Conservation (phyloP, 805 yeast species). For the Lachancea meyersii region DNA sequence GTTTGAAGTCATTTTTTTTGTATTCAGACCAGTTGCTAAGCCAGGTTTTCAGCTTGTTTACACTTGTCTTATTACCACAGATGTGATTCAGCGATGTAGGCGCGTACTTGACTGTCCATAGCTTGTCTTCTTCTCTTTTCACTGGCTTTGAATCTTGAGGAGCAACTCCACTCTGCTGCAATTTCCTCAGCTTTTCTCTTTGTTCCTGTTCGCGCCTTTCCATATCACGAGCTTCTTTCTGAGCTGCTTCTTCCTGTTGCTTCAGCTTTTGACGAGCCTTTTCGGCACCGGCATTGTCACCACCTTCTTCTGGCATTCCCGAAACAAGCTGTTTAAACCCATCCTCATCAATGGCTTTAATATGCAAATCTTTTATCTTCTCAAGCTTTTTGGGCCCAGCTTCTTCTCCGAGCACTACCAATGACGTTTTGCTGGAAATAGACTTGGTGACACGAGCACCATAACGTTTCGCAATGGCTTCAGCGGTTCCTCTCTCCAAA, state of each 20-base stretch:
- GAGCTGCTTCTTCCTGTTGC: constrained; percentile 55
- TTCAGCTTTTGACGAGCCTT: constrained; percentile 64
- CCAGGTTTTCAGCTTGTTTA: constrained; percentile 67
- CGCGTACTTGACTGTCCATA: constrained; percentile 94
- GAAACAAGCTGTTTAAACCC: constrained; percentile 72
- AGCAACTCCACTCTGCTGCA: constrained; percentile 22
- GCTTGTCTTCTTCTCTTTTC: constrained; percentile 43
- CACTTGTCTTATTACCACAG: constrained; percentile 84
- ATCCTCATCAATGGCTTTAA: constrained; percentile 79
- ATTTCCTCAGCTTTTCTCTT: constrained; percentile 30
- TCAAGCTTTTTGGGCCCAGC: constrained; percentile 95
- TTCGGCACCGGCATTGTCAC: constrained; percentile 71
- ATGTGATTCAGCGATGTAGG: constrained; percentile 70
- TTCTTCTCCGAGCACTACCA: constrained; percentile 88
- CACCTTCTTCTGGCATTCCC: constrained; percentile 89
- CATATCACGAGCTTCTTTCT: constrained; percentile 46
- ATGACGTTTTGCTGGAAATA: constrained; percentile 75
- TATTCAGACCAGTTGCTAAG: constrained; percentile 64
- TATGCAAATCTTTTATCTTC: constrained; percentile 63
- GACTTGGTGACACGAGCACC: constrained; percentile 90
- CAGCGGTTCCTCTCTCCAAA: constrained; percentile 69
- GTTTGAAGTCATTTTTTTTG: constrained; percentile 49
- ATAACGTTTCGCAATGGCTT: constrained; percentile 68
- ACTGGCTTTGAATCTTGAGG: constrained; percentile 16
- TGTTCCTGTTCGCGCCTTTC: constrained; percentile 46